Percentiles rank a stretch among this genome's conserved stretches.
These are phyloP conservation scores for Cadophora luteo-olivacea DNA, from an alignment of 2,329 filamentous ascomycete genomes.

Conservation along the genomic window DNA sequence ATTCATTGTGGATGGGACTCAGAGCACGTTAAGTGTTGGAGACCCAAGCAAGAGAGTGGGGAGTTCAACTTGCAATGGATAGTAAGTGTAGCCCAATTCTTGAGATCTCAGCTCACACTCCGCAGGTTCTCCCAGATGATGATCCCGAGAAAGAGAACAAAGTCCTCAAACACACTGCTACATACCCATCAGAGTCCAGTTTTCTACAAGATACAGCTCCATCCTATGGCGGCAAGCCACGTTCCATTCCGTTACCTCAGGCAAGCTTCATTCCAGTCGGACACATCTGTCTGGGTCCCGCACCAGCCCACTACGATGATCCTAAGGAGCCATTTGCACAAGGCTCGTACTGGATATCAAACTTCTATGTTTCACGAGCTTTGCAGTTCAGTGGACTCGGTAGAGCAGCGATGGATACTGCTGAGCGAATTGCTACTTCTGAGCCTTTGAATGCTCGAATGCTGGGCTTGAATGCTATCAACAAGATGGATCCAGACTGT, in stretches of 20 bases:
- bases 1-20: constrained; percentile 54
- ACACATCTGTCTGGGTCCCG: constrained; percentile 38
- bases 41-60: constrained; percentile 28
- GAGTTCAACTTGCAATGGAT: constrained; percentile 39
- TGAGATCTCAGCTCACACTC: neutral
- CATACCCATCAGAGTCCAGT: constrained; percentile 31
- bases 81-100: constrained; percentile 23
- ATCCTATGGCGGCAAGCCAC: constrained; percentile 31
- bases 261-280: constrained; percentile 37
- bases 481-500: constrained; percentile 25
- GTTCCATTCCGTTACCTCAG: constrained; percentile 26
- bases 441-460: constrained; percentile 37
- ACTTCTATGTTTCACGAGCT: constrained; percentile 39
- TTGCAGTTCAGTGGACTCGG: constrained; percentile 38
- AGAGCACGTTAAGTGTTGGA: constrained; percentile 45
- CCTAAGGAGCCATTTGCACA: constrained; percentile 18
- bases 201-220: constrained; percentile 34
- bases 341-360: constrained; percentile 37
- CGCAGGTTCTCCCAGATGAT: constrained; percentile 32
- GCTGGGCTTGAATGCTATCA: constrained; percentile 33
- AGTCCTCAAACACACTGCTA: constrained; percentile 31
- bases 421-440: constrained; percentile 33
- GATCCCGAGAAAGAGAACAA: constrained; percentile 31
- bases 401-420: constrained; percentile 35
- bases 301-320: constrained; percentile 21